Evolutionary conservation across 2,329 filamentous ascomycete genomes (phyloP), one percentile per base, ranked within the genome.

Genomic region (Pestalotiopsis sp.): DNA sequence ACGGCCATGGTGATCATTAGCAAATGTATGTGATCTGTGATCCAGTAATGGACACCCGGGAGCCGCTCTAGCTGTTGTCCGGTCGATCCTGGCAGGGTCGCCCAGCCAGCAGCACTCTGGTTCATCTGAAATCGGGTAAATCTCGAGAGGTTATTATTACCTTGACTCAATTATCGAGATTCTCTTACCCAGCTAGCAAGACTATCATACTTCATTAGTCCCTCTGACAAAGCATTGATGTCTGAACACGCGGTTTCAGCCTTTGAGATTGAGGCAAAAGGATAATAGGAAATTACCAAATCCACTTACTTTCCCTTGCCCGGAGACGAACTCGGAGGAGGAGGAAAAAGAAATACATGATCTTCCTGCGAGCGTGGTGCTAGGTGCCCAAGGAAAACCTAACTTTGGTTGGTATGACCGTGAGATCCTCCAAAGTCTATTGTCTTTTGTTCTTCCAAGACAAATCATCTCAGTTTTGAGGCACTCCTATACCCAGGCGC

Each of bases 71-170:
- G 59, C 49, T 67, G 66, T 64, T 69, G 69, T 62, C 66, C 66
- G 60, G 65, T 66, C 66, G 65, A 65, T 39, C 65, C 59, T 61
- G 49, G 70, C 66, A 69, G 69, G 58, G 69, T 71, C 69, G 13
- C 68, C 72, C 71, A 69, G 68, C 71, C 66, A 71, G 72, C 64
- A 69, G 67, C 69, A 64, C 68, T 69, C 58, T 71, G 67, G 68
- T 69, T 68, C 70, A 71, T 73, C 68, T 68, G 55, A 69, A 70
- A 67, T 71, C 68, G 71, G 68, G 70, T 75, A 74, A 72, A 72
- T 69, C 65, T 49, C 25, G 17, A 52, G 12, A 31, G 27, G 31
- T 36, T 36, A 39, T 39, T 36, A 36, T 62, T 39, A 62, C 31
- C 27, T 62, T 62, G 31, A 62, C 17, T 62, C 27, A 39, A n/a